A percentile compares a stretch with the other conserved stretches of the same genome.
These are phyloP conservation scores for Kodamaea arcana DNA, from an alignment of 1,139 yeast genomes.

Conservation along the genomic window DNA sequence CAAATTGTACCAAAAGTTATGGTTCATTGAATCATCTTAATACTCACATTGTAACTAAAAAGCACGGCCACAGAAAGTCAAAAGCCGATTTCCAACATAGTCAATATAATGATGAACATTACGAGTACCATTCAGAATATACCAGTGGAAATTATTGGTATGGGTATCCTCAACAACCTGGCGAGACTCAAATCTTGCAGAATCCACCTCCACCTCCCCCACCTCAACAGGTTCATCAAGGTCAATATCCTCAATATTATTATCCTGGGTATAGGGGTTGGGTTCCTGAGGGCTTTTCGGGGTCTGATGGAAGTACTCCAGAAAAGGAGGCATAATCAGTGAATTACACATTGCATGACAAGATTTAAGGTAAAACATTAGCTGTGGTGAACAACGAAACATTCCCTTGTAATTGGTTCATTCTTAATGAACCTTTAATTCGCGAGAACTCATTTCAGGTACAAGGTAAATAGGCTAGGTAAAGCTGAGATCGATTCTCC, in stretches of 20 bases:
- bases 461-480: too few species aligned
- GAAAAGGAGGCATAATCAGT: neutral
- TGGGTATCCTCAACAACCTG: slow-evolving; percentile 15
- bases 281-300: neutral
- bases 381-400: too few species aligned
- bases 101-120: slow-evolving; percentile 7
- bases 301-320: neutral
- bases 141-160: slow-evolving; percentile 27
- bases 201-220: neutral
- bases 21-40: slow-evolving; percentile 76
- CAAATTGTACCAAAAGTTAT: slow-evolving; percentile 64
- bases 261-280: neutral
- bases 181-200: neutral
- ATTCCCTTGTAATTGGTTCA: too few species aligned
- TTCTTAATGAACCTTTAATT: too few species aligned
- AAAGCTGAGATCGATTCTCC: too few species aligned
- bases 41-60: slow-evolving; percentile 69
- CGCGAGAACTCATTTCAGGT: too few species aligned
- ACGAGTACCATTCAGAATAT: slow-evolving; percentile 13
- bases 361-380: too few species aligned
- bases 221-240: neutral
- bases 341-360: too few species aligned
- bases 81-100: slow-evolving; percentile 59
- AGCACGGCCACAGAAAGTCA: slow-evolving; percentile 65
- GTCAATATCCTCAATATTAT: neutral